Base-by-base conservation (phyloP, 768 basidiomycete species). In the Psilocybe cubensis region DNA sequence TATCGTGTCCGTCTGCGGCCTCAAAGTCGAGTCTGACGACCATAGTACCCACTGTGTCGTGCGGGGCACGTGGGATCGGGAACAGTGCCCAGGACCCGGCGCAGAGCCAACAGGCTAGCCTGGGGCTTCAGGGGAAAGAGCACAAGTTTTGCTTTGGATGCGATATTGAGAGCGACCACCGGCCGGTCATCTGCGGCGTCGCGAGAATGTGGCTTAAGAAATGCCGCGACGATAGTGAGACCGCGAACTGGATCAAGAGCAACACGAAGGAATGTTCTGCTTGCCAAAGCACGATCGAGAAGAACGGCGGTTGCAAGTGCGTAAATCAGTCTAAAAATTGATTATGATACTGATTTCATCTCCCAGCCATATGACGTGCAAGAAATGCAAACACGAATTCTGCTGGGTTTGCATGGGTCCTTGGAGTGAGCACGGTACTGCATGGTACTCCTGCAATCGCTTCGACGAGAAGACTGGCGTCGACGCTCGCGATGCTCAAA, bases 381-480 rank as follows among this genome's bases (percentile, higher is more conserved):
- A 97, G 83, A 98, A 98, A 76, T 98, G 97, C 83, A 96, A 94
- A 68, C 86, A 94, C 64, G 93, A 94, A 78, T 99, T 98, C 73
- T 99, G 97, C 72, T 99, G 97, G 97, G 96, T 99, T 38, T 99
- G 97, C 76, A 97, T 98, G 95, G 96, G 95, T 7, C 93, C 95
- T 1, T 99, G 97, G 97, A 84, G 87, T 29, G 96, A 96, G 67
- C 97, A 99, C 64, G 97, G 97, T 9, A 98, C 95, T 0, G 85
- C 89, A 3, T 98, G 94, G 94, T 98, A 98, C 70, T 95, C 94
- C 9, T 99, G 97, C 76, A 98, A 98, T 60, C 87, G 97, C 25
- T 99, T 87, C 72, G 96, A 99, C 63, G 96, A 98, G 74, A 95
- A 93, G 76, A 83, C 80, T 0, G 91, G 92, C 25, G 79, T 91